Conservation (phyloP, 164 flowering plant species). For the Vitis rupestris region DNA sequence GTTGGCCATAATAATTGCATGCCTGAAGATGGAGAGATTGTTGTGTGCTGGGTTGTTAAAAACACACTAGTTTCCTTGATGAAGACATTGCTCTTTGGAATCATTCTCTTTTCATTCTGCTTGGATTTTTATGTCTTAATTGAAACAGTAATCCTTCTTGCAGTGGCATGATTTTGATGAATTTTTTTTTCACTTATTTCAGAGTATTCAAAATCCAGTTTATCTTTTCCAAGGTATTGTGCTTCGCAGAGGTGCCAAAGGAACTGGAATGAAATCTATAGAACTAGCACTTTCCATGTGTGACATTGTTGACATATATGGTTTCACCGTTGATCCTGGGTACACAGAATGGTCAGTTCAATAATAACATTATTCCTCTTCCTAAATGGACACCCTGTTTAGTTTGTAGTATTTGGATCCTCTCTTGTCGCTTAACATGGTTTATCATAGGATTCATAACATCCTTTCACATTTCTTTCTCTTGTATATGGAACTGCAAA, state of each 20-base stretch:
- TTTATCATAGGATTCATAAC: no score
- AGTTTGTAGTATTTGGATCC: no score
- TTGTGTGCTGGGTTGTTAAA: no score
- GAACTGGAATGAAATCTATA: conserved; percentile 99
- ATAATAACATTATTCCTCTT: background rate
- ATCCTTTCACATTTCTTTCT: no score
- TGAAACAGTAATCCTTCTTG: background rate
- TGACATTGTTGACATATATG: conserved; percentile 95
- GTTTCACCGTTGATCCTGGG: conserved; percentile 99
- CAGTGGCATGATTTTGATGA: no score
- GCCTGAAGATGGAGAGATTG: no score
- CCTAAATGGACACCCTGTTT: background rate
- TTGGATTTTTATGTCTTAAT: background rate
- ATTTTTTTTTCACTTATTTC: conserved; percentile 20
- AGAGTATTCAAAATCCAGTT: conserved; percentile 93
- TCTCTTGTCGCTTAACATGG: background rate
- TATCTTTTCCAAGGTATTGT: conserved; percentile 99
- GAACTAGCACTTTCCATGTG: conserved; percentile 99
- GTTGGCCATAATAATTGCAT: background rate
- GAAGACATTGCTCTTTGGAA: background rate
- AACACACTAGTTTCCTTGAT: background rate
- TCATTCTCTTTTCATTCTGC: background rate
- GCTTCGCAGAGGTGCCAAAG: conserved; percentile 95
- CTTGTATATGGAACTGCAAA: no score
- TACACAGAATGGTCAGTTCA: conserved; percentile 88